Percentiles rank a stretch among this genome's conserved stretches.
Evolutionary conservation across 495 filamentous ascomycete genomes (phyloP).

Genomic region (Daldinia grandis): DNA sequence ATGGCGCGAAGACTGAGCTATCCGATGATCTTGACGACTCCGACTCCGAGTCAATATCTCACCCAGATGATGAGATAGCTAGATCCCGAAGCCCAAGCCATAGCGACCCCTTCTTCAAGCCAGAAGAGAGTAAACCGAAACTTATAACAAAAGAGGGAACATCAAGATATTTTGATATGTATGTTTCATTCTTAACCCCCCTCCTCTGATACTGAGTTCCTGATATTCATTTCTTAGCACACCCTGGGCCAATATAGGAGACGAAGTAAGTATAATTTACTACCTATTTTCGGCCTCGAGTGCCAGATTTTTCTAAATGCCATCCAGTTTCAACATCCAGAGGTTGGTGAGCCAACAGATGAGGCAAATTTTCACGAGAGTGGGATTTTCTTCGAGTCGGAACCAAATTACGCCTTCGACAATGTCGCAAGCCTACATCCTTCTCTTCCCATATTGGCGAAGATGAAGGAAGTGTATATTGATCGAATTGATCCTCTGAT

Average conservation of each 20-base stretch:
- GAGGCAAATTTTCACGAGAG: constrained; percentile 9
- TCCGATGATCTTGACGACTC: constrained; percentile 22
- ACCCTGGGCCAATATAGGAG: constrained; percentile 22
- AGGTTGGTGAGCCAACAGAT: constrained; percentile 15
- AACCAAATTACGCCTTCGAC: constrained; percentile 54
- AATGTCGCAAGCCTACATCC: constrained; percentile 33
- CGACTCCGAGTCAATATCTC: constrained; percentile 25
- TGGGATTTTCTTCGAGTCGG: constrained; percentile 22
- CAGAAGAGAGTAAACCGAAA: constrained; percentile 19
- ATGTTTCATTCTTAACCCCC: neutral
- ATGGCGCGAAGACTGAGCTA: constrained; percentile 29
- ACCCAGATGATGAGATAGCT: constrained; percentile 10
- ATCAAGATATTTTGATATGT: constrained; percentile 37
- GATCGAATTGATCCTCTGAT: constrained; percentile 63
- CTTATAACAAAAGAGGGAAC: constrained; percentile 29
- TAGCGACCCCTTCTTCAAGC: constrained; percentile 1
- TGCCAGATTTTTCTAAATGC: neutral
- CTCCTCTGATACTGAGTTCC: neutral
- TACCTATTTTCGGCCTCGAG: neutral
- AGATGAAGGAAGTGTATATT: constrained; percentile 60
- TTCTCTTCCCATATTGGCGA: constrained; percentile 28
- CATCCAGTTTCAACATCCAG: constrained; percentile 20
- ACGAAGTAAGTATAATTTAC: constrained; percentile 13
- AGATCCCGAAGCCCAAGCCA: neutral
- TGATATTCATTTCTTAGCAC: constrained; percentile 4